These are phyloP conservation scores for Beauveria rudraprayagi DNA, from an alignment of 2,329 filamentous ascomycete genomes.

Conservation along the genomic window DNA sequence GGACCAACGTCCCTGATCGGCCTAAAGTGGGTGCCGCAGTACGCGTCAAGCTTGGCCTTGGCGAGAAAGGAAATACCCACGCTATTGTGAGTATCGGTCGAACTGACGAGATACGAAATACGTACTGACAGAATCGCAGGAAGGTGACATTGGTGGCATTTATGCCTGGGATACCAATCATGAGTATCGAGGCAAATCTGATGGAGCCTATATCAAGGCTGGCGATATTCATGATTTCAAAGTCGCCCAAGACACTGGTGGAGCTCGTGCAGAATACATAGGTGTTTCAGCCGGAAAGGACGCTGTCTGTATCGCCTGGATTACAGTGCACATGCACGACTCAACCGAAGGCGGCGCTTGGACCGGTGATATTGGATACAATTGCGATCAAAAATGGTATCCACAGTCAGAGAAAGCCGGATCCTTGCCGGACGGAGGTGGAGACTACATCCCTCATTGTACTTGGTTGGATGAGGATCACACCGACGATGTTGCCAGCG, in stretches of 20 bases:
- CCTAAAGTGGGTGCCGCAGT: neutral
- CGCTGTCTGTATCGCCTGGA: constrained; percentile 9
- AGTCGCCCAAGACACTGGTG: neutral
- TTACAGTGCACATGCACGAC: constrained; percentile 10
- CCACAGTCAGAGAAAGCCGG: constrained; percentile 3
- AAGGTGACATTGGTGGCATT: neutral
- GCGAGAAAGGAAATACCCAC: neutral
- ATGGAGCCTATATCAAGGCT: neutral
- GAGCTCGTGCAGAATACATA: constrained; percentile 10
- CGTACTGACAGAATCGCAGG: neutral
- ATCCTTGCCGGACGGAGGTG: neutral
- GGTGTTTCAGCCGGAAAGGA: constrained; percentile 5
- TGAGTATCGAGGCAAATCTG: constrained; percentile 6
- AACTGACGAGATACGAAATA: too few relatives aligned
- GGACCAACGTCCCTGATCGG: neutral
- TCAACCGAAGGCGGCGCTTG: constrained; percentile 7
- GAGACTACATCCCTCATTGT: constrained; percentile 4
- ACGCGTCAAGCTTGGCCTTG: constrained; percentile 2
- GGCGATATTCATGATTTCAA: constrained; percentile 3
- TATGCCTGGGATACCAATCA: constrained; percentile 11
- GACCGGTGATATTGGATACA: constrained; percentile 10
- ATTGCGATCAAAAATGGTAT: constrained; percentile 9
- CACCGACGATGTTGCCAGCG: constrained; percentile 1
- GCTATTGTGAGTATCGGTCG: neutral
- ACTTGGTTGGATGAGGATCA: constrained; percentile 11